phyloP scores from a whole-genome alignment of 768 basidiomycete genomes.

The Zangia roseola region DNA sequence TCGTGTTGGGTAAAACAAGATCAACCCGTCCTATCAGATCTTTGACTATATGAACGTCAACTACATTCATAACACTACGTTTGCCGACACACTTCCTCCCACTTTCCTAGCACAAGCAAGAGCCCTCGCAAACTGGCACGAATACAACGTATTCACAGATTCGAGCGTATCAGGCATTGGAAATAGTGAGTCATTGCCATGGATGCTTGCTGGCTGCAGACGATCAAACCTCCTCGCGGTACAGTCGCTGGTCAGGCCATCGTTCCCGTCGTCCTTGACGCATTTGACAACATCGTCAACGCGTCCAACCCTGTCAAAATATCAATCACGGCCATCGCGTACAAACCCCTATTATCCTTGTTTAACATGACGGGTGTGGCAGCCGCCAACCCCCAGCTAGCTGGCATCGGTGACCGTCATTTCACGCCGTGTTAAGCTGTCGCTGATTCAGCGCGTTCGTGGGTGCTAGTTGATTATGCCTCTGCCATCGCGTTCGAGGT shows the following conservation, averaged over 20 bases:
- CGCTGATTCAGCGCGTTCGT: not conserved
- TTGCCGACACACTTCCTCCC: constrained; percentile 44
- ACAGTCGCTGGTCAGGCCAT: constrained; percentile 68
- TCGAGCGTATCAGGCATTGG: constrained; percentile 54
- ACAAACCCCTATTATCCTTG: constrained; percentile 76
- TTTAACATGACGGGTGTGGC: constrained; percentile 74
- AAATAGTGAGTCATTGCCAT: constrained; percentile 46
- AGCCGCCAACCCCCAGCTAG: constrained; percentile 48
- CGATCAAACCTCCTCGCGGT: not conserved
- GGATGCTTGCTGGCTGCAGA: too few species aligned
- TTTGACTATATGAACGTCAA: constrained; percentile 77
- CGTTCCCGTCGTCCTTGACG: constrained; percentile 56
- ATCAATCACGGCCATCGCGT: constrained; percentile 58
- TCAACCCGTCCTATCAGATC: constrained; percentile 39
- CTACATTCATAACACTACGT: constrained; percentile 61
- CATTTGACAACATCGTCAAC: constrained; percentile 52
- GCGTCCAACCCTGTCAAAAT: constrained; percentile 53
- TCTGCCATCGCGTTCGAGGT: constrained; percentile 59
- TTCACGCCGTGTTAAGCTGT: not conserved
- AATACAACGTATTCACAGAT: constrained; percentile 65
- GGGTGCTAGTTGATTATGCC: constrained; percentile 56
- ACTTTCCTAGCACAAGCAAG: constrained; percentile 53
- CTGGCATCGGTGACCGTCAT: constrained; percentile 51
- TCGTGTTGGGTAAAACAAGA: not conserved
- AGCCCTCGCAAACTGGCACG: constrained; percentile 69